phyloP scores from a whole-genome alignment of 805 yeast species.

The Kodamaea neixiangensis region DNA sequence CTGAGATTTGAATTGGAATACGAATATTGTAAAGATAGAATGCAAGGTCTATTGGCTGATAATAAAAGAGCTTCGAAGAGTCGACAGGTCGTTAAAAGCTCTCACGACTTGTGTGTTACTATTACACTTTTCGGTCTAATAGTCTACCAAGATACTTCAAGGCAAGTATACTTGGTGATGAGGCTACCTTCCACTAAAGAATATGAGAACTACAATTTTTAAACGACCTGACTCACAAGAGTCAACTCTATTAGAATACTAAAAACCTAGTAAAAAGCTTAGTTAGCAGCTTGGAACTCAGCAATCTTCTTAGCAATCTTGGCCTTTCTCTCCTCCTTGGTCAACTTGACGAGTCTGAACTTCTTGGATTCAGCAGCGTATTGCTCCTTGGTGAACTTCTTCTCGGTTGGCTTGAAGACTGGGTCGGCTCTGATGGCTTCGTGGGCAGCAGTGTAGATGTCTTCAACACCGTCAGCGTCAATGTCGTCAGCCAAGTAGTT shows the following conservation, averaged over 20 bases:
- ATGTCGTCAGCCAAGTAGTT: slow-evolving; percentile 95
- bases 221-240: not conserved
- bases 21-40: not conserved
- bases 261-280: slow-evolving; percentile 4
- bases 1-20: not conserved
- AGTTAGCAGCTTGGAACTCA: slow-evolving; percentile 61
- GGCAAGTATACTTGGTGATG: no score
- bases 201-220: not conserved
- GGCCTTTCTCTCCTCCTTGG: slow-evolving; percentile 89
- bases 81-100: no score
- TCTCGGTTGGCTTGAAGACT: slow-evolving; percentile 80
- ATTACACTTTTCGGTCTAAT: no score
- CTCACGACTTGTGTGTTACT: no score
- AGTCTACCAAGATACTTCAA: no score
- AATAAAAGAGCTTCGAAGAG: no score
- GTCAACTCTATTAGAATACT: not conserved
- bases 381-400: slow-evolving; percentile 95
- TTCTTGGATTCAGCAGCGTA: slow-evolving; percentile 96
- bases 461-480: slow-evolving; percentile 97
- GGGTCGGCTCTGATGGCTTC: slow-evolving; percentile 97
- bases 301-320: slow-evolving; percentile 92
- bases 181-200: no score
- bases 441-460: slow-evolving; percentile 92
- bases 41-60: no score
- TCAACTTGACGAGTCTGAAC: slow-evolving; percentile 85